Evolutionary conservation across 1,139 yeast genomes (phyloP), one percentile per base, ranked within the genome.

Genomic region (Trichomonascaceae sp.): DNA sequence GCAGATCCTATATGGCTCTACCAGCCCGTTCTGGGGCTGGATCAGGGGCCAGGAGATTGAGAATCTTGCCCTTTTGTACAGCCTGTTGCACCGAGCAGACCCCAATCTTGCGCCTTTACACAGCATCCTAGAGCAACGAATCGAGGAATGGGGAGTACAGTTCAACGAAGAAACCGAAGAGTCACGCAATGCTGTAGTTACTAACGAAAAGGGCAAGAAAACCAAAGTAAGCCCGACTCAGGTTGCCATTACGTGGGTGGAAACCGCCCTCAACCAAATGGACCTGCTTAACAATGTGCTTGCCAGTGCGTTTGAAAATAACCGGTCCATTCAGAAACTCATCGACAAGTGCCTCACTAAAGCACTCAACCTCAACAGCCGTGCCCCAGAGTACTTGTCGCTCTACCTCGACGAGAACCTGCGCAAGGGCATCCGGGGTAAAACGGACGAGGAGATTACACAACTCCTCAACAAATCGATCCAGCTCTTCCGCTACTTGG

Each of bases 371-470:
- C 52, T 60, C 28, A 67, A 70, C 33, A 51, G 60, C 2, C 73
- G 72, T 44, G 71, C 80, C 0, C 70, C 93, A 0, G 96, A 87
- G 48, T 69, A 68, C 41, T 56, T 87, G 29, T 79, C 94, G 0
- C 57, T 79, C 4, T 85, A 68, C 53, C 70, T 87, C 55, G 96
- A 87, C 54, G 76, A 71, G 39, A 64, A 65, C 41, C 72, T 76
- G 49, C 79, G 74, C 53, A 81, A 72, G 49, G 62, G 75, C 2
- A 57, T 67, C 17, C 76, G 69, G 43, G 64, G 67, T 15, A 61
- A 61, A 36, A 52, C 70, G 1, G 67, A 68, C 13, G 71, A 67
- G 35, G 74, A 67, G 37, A 59, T 71, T 2, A 84, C 76, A 39
- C 65, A 58, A 1, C 60, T 71, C 6, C 57, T 84, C 30, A 64